Evolutionary conservation across 2,329 filamentous ascomycete species (phyloP), one percentile per base, ranked within the genome.

Genomic region (Penicillium sp.): DNA sequence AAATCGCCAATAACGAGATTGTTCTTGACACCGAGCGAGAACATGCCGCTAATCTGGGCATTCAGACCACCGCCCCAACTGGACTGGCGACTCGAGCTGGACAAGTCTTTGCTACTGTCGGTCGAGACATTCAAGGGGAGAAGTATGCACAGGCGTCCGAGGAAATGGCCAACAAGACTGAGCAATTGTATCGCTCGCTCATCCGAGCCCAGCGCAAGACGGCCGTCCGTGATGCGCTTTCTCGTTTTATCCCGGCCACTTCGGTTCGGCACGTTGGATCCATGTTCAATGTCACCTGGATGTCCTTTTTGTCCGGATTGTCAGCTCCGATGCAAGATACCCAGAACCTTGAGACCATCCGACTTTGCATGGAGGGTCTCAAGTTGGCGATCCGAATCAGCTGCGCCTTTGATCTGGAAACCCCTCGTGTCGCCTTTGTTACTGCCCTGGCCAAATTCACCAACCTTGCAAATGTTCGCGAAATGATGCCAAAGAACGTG

Each of bases 281-380:
- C 0, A 99, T 99, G 95, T 98, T 99, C 73, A 93, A 97, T 71
- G 93, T 97, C 26, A 96, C 93, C 0, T 99, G 95, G 95, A 99
- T 98, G 94, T 97, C 94, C 10, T 96, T 97, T 77, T 90, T 99
- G 72, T 98, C 94, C 5, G 93, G 93, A 0, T 85, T 99, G 28
- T 97, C 94, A 1, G 93, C 91, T 55, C 91, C 96, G 69, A 93
- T 95, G 75, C 95, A 98, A 70, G 93, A 97, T 73, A 91, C 92
- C 0, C 91, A 96, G 69, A 97, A 97, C 72, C 83, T 97, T 4
- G 93, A 97, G 68, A 91, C 95, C 17, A 93, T 97, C 76, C 92
- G 89, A 73, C 80, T 97, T 7, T 99, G 95, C 72, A 90, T 99
- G 72, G 94, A 99, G 73, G 95, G 95, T 3, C 92, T 98, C 84